Percentiles rank a stretch among this genome's conserved stretches.
phyloP scores from a whole-genome alignment of 495 filamentous ascomycete genomes.

The Aspergillus olivimuriae region DNA sequence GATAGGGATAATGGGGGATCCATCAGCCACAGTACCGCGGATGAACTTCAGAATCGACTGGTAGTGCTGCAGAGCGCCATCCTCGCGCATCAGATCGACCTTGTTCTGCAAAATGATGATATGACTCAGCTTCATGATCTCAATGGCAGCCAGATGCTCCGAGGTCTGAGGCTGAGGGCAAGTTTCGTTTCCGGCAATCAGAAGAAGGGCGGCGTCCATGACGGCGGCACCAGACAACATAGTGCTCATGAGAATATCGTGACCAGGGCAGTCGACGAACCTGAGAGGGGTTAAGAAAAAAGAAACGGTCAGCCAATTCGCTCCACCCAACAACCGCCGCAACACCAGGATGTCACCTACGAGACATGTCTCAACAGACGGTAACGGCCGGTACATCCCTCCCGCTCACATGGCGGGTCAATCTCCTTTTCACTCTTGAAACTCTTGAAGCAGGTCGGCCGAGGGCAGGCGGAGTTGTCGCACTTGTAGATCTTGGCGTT shows the following conservation, averaged over 20 bases:
- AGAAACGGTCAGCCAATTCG: too few relatives aligned
- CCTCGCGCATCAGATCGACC: conserved; percentile 95
- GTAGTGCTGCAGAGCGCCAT: conserved; percentile 84
- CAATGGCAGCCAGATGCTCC: conserved; percentile 95
- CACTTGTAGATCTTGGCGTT: conserved; percentile 99
- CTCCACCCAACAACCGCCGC: neutral
- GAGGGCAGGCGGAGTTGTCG: conserved; percentile 80
- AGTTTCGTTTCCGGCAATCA: conserved; percentile 98
- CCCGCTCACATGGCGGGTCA: conserved; percentile 88
- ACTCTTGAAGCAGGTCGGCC: conserved; percentile 92
- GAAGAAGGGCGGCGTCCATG: conserved; percentile 95
- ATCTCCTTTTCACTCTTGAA: conserved; percentile 98
- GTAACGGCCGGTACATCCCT: conserved; percentile 82
- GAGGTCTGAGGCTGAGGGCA: conserved; percentile 99
- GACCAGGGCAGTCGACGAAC: conserved; percentile 97
- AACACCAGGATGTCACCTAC: conserved; percentile 43
- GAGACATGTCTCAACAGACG: conserved; percentile 80
- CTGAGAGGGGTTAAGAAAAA: conserved; percentile 12
- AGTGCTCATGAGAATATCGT: conserved; percentile 99
- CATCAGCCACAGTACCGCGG: conserved; percentile 90
- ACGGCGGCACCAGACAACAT: conserved; percentile 99
- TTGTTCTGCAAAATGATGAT: conserved; percentile 99
- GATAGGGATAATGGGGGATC: conserved; percentile 94
- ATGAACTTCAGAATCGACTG: conserved; percentile 97
- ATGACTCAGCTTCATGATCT: conserved; percentile 98